Base-by-base conservation (phyloP, 83 land plant species). In the Thuja plicata region DNA sequence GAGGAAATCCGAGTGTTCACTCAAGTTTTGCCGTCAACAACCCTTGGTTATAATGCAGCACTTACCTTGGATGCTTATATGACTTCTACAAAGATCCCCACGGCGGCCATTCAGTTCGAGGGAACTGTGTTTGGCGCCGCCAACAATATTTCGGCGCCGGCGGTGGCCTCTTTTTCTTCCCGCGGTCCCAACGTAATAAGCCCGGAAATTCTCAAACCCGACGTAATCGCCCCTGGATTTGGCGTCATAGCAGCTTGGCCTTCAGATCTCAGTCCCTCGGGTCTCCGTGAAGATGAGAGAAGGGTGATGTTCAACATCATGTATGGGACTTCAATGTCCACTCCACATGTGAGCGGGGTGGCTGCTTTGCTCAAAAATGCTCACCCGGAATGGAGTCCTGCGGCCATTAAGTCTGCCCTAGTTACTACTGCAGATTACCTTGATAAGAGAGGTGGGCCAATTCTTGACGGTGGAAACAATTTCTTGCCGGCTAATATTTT, bases 1-100 rank as follows among this genome's bases (percentile, higher is more conserved):
- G 93, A 93, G 17, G 92, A 91, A 41, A 8, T 45, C 54, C 32
- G 10, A 24, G 6, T n/a, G 3, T 4, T 8, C 8, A 21, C 12
- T 43, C 52, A 94, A 40, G 38, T 94, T 55, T 71, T 94, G 11
- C 93, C 94, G 0, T 89, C 96, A 1, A 30, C 91, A 16, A 37
- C 79, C 4, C 13, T 94, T 17, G 93, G 93, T 34, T 88, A 76
- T 37, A 35, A 79, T 6, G 93, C 90, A 37, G 92, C 60, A 8
- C 40, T 86, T 10, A 30, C 85, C 3, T 38, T 93, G 88, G 90
- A 55, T 71, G 87, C 13, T 0, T 94, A 94, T 89, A 17, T 88
- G 13, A 86, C 19, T 7, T 71, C 82, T 19, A 66, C 82, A 24
- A 17, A 12, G 16, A 88, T 34, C 1, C 70, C 92, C 16, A 89